These are phyloP conservation scores for Rachicladosporium sp. DNA, from an alignment of 2,329 filamentous ascomycete genomes.

Conservation along the genomic window DNA sequence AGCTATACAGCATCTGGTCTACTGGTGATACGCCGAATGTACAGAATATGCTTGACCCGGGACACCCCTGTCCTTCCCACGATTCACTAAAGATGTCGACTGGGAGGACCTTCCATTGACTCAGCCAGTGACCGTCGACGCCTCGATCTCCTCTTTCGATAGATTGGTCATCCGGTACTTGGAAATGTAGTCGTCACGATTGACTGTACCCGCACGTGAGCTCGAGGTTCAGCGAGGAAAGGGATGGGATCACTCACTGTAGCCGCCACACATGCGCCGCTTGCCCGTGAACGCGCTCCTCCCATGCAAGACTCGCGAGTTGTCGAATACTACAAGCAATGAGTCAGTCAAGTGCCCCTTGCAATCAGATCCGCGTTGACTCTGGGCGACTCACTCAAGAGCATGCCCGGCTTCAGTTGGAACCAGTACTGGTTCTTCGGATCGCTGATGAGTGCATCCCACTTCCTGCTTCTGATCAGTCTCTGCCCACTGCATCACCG, in stretches of 20 bases:
- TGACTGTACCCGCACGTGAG: conserved; percentile 39
- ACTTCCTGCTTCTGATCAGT: conserved; percentile 39
- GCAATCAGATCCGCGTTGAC: not conserved
- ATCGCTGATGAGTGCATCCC: conserved; percentile 55
- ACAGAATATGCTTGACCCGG: not conserved
- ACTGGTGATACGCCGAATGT: no score
- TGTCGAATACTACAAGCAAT: conserved; percentile 65
- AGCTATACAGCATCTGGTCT: no score
- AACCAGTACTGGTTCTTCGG: conserved; percentile 62
- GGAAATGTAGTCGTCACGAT: conserved; percentile 69
- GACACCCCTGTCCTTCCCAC: no score
- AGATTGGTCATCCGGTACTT: conserved; percentile 62
- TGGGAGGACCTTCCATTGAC: not conserved
- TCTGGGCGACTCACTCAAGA: conserved; percentile 49
- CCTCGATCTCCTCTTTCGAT: conserved; percentile 17
- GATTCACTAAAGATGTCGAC: no score
- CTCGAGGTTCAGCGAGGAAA: not conserved
- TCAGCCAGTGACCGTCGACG: conserved; percentile 22
- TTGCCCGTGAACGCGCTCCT: conserved; percentile 71
- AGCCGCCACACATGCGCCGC: conserved; percentile 80
- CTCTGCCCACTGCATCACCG: no score
- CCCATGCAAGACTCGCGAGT: conserved; percentile 89
- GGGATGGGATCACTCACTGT: conserved; percentile 71
- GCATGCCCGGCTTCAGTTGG: conserved; percentile 65
- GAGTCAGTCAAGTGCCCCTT: conserved; percentile 2